Evolutionary conservation across 2,329 filamentous ascomycete genomes (phyloP).

Genomic region (Dactylellina sp.): DNA sequence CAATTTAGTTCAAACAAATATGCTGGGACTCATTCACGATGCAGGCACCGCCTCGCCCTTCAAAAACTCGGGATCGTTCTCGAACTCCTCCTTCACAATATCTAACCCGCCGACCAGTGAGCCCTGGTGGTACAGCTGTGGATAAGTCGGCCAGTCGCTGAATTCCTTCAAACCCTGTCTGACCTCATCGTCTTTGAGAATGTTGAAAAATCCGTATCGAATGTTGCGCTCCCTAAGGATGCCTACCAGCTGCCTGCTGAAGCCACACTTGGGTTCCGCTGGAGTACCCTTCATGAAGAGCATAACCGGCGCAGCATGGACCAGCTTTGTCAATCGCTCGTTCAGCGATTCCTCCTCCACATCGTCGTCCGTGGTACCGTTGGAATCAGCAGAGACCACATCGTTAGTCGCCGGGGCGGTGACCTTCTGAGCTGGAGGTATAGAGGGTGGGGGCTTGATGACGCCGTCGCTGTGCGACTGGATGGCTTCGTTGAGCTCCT

Average conservation of each 20-base stretch:
- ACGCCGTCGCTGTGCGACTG: conserved; percentile 76
- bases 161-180: conserved; percentile 95
- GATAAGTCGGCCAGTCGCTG: conserved; percentile 98
- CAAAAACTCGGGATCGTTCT: conserved; percentile 84
- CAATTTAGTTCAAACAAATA: background rate
- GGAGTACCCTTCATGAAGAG: conserved; percentile 99
- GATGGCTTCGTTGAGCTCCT: conserved; percentile 85
- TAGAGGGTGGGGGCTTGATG: conserved; percentile 63
- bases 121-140: conserved; percentile 90
- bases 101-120: conserved; percentile 93
- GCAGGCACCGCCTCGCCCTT: conserved; percentile 73
- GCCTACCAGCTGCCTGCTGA: conserved; percentile 87
- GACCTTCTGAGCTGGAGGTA: conserved; percentile 61
- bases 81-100: conserved; percentile 96
- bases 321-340: conserved; percentile 81
- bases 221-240: conserved; percentile 89
- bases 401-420: conserved; percentile 33
- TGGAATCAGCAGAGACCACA: conserved; percentile 59
- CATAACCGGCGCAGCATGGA: conserved; percentile 97
- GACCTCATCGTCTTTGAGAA: conserved; percentile 95
- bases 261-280: conserved; percentile 86
- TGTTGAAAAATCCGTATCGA: conserved; percentile 99
- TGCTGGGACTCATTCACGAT: conserved; percentile 16
- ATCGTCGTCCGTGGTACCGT: conserved; percentile 65
- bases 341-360: conserved; percentile 85